Conservation (phyloP, 768 basidiomycete species). For the Phylloporus arenicola region DNA sequence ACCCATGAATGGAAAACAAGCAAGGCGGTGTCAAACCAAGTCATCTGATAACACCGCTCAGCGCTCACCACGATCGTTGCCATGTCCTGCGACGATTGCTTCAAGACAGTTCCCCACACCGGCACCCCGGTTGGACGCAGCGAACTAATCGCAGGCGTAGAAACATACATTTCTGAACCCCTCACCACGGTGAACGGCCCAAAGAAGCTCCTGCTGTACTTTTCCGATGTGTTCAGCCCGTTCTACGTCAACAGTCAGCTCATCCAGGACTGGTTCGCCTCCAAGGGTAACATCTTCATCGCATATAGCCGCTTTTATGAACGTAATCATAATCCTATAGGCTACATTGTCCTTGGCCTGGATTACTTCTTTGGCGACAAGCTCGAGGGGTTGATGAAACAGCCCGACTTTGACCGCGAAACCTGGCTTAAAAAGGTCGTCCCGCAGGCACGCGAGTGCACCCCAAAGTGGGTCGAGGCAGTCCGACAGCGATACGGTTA, state of each 20-base stretch:
- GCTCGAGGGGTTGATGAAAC: conserved; percentile 35
- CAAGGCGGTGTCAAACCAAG: too few species aligned
- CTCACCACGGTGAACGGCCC: conserved; percentile 26
- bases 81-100: conserved; percentile 48
- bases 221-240: conserved; percentile 56
- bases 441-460: conserved; percentile 33
- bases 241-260: conserved; percentile 54
- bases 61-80: conserved; percentile 19
- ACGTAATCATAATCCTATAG: conserved; percentile 26
- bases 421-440: conserved; percentile 39
- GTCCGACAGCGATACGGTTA: conserved; percentile 47
- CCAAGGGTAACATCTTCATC: conserved; percentile 38
- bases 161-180: conserved; percentile 54
- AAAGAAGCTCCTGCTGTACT: conserved; percentile 49
- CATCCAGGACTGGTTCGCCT: conserved; percentile 60
- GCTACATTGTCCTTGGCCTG: conserved; percentile 52
- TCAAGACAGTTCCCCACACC: conserved; percentile 45
- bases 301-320: neutral
- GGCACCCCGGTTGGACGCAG: conserved; percentile 41
- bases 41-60: too few species aligned
- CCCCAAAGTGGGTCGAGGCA: conserved; percentile 49
- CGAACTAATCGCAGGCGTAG: conserved; percentile 33
- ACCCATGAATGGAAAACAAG: too few species aligned
- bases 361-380: conserved; percentile 65
- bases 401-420: conserved; percentile 33